Conservation (phyloP, 2,329 filamentous ascomycete genomes). For the Plectosphaerella plurivora region DNA sequence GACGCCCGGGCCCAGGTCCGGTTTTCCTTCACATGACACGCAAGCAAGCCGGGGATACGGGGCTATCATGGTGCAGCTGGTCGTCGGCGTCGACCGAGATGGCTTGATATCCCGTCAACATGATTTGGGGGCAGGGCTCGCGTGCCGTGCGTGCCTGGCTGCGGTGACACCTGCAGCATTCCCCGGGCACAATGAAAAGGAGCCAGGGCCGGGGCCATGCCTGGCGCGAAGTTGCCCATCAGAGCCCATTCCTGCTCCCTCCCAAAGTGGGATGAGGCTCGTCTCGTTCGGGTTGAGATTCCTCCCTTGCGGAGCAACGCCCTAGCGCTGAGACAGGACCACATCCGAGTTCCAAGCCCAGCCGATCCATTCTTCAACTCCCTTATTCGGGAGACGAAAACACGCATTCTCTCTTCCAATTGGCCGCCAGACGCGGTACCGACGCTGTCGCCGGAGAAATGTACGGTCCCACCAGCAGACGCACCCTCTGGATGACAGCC, state of each 20-base stretch:
- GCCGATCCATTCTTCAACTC: slow-evolving; percentile 1
- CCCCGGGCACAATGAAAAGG: background rate
- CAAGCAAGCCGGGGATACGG: background rate
- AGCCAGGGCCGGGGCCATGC: too few relatives aligned
- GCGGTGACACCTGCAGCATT: background rate
- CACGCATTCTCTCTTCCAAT: background rate
- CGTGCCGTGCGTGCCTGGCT: too few relatives aligned
- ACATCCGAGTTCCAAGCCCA: background rate
- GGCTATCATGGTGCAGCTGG: too few relatives aligned
- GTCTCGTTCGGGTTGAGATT: background rate
- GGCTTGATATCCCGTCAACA: too few relatives aligned
- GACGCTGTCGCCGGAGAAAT: background rate
- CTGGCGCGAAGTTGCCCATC: too few relatives aligned
- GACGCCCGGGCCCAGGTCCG: background rate
- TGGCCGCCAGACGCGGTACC: background rate
- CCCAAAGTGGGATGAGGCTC: background rate
- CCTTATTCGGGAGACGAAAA: background rate
- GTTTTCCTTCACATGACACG: background rate
- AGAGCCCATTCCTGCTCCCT: too few relatives aligned
- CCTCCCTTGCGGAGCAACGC: background rate
- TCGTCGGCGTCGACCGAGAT: too few relatives aligned
- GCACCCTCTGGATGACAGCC: background rate
- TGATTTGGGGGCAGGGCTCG: too few relatives aligned
- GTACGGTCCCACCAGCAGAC: background rate
- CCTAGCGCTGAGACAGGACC: background rate